Evolutionary conservation across 148 eudicot species (phyloP).

Genomic region (Vaccinium corymbosum): DNA sequence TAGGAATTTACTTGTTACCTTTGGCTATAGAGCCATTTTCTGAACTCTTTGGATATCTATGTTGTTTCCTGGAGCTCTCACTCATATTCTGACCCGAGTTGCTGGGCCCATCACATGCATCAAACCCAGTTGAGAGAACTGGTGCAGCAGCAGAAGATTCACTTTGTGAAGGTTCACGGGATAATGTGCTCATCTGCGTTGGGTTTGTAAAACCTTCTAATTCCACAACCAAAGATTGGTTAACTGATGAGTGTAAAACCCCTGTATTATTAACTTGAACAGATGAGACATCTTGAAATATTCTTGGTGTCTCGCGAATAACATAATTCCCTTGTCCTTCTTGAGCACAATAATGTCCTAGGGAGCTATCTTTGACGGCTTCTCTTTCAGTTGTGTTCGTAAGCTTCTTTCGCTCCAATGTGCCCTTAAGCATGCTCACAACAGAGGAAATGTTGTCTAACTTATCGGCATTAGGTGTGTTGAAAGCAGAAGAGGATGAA

Average conservation of each 20-base stretch:
- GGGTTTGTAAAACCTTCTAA: slow-evolving; percentile 33
- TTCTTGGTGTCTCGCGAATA: slow-evolving; percentile 19
- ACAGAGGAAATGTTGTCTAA: slow-evolving; percentile 47
- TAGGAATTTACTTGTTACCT: slow-evolving; percentile 9
- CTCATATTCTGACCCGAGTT: slow-evolving; percentile 33
- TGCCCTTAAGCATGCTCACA: slow-evolving; percentile 51
- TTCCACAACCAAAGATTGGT: slow-evolving; percentile 26
- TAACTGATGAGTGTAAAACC: slow-evolving; percentile 23
- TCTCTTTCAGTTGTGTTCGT: slow-evolving; percentile 23
- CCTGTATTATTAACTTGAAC: slow-evolving; percentile 27
- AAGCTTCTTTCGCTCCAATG: slow-evolving; percentile 47
- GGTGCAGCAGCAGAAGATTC: slow-evolving; percentile 51
- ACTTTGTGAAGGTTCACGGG: slow-evolving; percentile 47
- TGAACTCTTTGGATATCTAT: slow-evolving; percentile 22
- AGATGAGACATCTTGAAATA: slow-evolving; percentile 24
- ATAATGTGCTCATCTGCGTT: slow-evolving; percentile 25
- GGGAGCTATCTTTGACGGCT: slow-evolving; percentile 25
- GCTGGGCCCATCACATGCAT: slow-evolving; percentile 36
- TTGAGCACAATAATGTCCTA: slow-evolving; percentile 31
- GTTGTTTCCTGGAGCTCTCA: slow-evolving; percentile 32
- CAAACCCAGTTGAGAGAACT: slow-evolving; percentile 32
- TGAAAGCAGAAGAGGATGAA: slow-evolving; percentile 39
- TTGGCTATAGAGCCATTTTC: slow-evolving; percentile 19
- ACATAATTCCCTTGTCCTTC: slow-evolving; percentile 24
- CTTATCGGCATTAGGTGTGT: slow-evolving; percentile 19